Evolutionary conservation across 495 filamentous ascomycete species (phyloP), one percentile per base, ranked within the genome.

Genomic region (Tricharina praecox): DNA sequence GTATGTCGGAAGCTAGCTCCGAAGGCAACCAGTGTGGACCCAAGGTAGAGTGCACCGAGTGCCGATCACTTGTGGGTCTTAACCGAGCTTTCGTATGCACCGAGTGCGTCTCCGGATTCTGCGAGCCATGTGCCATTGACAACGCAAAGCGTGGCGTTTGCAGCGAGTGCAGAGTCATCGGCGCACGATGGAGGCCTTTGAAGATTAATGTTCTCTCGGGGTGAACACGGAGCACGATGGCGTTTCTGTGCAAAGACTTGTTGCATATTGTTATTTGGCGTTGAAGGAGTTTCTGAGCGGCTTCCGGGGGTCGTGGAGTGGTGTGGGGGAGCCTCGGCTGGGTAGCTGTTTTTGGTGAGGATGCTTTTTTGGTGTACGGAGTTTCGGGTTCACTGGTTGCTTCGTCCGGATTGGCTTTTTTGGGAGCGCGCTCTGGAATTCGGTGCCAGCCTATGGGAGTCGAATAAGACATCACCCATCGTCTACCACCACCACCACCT

Each of bases 51-150:
- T 59, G 56, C 34, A 44, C 55, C 33, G 53, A 52, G 4, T 59
- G 56, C 46, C 47, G 57, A 20, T 51, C 46, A 26, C 40, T 48
- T 9, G 45, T 50, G 3, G 47, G 56, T 11, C 46, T 61, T 9
- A 45, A 46, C 23, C 45, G 56, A 18, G 49, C 58, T 3, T 60
- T 51, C 3, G 53, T 53, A 3, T 61, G 58, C 30, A 60, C 58
- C 10, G 58, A 61, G 46, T 61, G 58, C 11, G 55, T 61, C 45
- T 48, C 53, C 18, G 58, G 58, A 18, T 61, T 61, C 48, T 61
- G 58, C 41, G 49, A 50, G 32, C 49, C 50, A 23, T 61, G 58
- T 26, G 58, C 56, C 9, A 50, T 49, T 32, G 51, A 39, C 24
- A 45, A 54, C 11, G 53, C 53, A 15, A 61, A 45, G 23, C 47